Base-by-base conservation (phyloP, 495 filamentous ascomycete species). In the Bathelium albidoporum region DNA sequence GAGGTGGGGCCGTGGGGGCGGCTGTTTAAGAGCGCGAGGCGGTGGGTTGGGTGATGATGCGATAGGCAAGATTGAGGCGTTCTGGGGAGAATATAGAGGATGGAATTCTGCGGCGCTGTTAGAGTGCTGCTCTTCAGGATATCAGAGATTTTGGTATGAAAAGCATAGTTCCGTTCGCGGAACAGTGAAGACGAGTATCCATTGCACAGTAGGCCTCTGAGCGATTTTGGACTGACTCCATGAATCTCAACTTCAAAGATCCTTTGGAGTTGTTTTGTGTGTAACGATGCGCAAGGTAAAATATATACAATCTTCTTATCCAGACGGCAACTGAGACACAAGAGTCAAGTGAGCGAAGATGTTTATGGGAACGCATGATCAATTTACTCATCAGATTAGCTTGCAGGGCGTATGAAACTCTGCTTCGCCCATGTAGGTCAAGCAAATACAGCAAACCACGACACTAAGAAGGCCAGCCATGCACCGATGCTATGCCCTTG, bases 1-100 rank as follows among this genome's bases (percentile, higher is more conserved):
- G n/a, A n/a, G n/a, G 88, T 88, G 74, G 92, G 90, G 5, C 93
- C 94, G 32, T 97, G 93, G 93, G 81, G 69, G 58, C 67, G 73
- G 64, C 49, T 79, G 70, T 79, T 79, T 64, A 74, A 69, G 71
- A 79, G 77, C 65, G 76, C 77, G 45, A 71, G 91, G 74, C 79
- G 85, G 73, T 96, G 91, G 91, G 89, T 95, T 67, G 89, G 90
- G 62, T 89, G 80, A 72, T n/a, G 3, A n/a, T 53, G 36, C 10
- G 31, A 34, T 55, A n/a, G 0, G 49, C 26, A 11, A 9, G 26
- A 26, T 2, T n/a, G n/a, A 1, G 49, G 49, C 49, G 49, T 55
- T 55, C 49, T 55, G 49, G 12, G 20, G 20, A 14, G 29, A 49
- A 14, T 49, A 49, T 41, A 20, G 1, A 1, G 44, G 44, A 20